Evolutionary conservation across 2,329 filamentous ascomycete genomes (phyloP), one percentile per base, ranked within the genome.

Genomic region (Pseudocercospora pini-densiflorae): DNA sequence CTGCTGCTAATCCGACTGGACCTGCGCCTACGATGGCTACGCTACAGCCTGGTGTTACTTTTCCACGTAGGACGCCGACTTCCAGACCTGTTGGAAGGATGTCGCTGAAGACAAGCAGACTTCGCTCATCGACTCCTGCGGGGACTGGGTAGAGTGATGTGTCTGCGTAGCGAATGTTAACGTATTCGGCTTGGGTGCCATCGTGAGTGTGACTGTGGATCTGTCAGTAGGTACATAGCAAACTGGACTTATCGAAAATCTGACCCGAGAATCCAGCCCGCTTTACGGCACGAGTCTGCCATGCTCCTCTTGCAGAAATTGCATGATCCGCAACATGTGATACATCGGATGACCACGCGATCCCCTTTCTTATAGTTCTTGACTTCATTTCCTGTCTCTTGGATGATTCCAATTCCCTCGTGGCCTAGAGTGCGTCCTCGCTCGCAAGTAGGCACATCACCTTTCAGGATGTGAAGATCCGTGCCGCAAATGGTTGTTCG

Each of bases 131-230:
- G 1, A 82, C 79, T 0, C 77, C 80, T 0, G 70, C 51, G 0
- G 85, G 83, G 0, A 86, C 72, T 2, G 76, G 69, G 71, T 84
- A 81, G 7, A 87, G 77, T 8, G 81, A 84, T 7, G 79, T 80
- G 63, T 83, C 80, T 0, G 84, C 85, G 71, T 83, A 81, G 1
- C 83, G 83, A 51, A 87, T 81, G 21, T 84, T 79, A 43, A 87
- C 84, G 67, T 83, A 87, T 71, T 87, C 85, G n/a, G 85, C 86
- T 71, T 87, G 85, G 0, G 84, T 86, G 53, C 85, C 85, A 68
- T 86, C 83, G 21, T 83, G 79, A 0, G 77, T 78, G 70, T 88
- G 83, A 21, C 51, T 55, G 27, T 14, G 51, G 2, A 16, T 23
- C 1, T 27, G 23, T 55, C 23, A 31, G 51, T 31, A 6, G 16